phyloP scores from a whole-genome alignment of 257 asterid genomes.

The Solanum chaucha region DNA sequence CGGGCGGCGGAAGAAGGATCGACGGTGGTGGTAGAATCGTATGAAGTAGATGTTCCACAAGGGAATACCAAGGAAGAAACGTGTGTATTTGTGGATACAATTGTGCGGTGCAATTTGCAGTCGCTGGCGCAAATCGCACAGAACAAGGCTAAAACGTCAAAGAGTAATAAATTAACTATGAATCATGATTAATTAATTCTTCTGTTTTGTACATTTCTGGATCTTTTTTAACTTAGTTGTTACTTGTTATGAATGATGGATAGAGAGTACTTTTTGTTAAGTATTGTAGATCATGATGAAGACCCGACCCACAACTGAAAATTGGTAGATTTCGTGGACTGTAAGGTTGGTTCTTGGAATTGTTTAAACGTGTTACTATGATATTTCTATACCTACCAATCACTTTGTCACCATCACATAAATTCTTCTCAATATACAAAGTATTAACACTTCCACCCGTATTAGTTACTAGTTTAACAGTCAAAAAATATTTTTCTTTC shows the following conservation, averaged over 20 bases:
- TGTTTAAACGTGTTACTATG: not conserved
- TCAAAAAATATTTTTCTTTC: not conserved
- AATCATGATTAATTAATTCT: not conserved
- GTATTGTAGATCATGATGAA: slow-evolving; percentile 20
- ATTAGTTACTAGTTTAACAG: not conserved
- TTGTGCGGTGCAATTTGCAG: slow-evolving; percentile 67
- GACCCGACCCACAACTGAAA: slow-evolving; percentile 3
- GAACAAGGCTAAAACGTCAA: slow-evolving; percentile 11
- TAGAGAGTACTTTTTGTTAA: not conserved
- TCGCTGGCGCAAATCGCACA: slow-evolving; percentile 53
- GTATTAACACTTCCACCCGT: not conserved
- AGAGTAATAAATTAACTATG: not conserved
- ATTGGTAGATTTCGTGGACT: not conserved
- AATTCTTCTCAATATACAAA: not conserved
- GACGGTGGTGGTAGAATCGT: slow-evolving; percentile 76
- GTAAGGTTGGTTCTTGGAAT: not conserved
- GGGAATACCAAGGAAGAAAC: slow-evolving; percentile 79
- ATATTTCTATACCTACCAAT: not conserved
- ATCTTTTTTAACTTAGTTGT: not conserved
- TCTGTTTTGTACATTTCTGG: not conserved
- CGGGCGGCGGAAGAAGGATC: slow-evolving; percentile 2
- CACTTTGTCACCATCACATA: not conserved
- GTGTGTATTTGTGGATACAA: slow-evolving; percentile 63
- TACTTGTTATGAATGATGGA: not conserved
- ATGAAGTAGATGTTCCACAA: slow-evolving; percentile 67